A percentile compares a stretch with the other conserved stretches of the same genome.
phyloP scores from a whole-genome alignment of 1,139 yeast species.

The Diutina rugosa region DNA sequence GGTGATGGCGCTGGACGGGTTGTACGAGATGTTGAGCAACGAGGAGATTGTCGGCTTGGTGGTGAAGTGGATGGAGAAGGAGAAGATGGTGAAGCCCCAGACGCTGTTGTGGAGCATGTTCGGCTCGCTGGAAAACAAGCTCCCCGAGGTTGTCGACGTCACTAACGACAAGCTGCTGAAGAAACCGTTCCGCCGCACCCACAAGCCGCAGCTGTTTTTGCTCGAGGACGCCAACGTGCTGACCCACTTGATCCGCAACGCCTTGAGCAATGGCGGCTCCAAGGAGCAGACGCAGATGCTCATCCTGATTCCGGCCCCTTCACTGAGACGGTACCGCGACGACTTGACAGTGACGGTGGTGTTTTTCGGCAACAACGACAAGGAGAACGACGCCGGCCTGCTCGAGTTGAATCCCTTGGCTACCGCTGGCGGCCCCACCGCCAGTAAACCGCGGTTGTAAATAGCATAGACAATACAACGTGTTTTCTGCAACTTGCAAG shows the following conservation, averaged over 20 bases:
- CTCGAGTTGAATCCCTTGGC: conserved; percentile 43
- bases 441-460: conserved; percentile 15
- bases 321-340: conserved; percentile 85
- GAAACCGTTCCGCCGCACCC: conserved; percentile 30
- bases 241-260: conserved; percentile 88
- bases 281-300: conserved; percentile 80
- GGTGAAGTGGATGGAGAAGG: conserved; percentile 84
- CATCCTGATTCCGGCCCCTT: conserved; percentile 87
- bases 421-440: conserved; percentile 40
- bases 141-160: conserved; percentile 53
- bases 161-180: conserved; percentile 40
- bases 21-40: conserved; percentile 82
- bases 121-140: conserved; percentile 31
- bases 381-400: conserved; percentile 34
- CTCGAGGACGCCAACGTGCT: conserved; percentile 79
- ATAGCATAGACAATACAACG: not conserved
- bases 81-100: conserved; percentile 44
- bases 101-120: conserved; percentile 35
- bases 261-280: conserved; percentile 79
- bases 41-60: conserved; percentile 90
- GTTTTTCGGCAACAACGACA: conserved; percentile 48
- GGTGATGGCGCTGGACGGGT: conserved; percentile 91
- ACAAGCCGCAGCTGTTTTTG: conserved; percentile 26
- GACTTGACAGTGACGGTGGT: conserved; percentile 93
- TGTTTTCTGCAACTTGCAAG: not conserved